Evolutionary conservation across 805 yeast genomes (phyloP).

Genomic region (Candida patagonica): DNA sequence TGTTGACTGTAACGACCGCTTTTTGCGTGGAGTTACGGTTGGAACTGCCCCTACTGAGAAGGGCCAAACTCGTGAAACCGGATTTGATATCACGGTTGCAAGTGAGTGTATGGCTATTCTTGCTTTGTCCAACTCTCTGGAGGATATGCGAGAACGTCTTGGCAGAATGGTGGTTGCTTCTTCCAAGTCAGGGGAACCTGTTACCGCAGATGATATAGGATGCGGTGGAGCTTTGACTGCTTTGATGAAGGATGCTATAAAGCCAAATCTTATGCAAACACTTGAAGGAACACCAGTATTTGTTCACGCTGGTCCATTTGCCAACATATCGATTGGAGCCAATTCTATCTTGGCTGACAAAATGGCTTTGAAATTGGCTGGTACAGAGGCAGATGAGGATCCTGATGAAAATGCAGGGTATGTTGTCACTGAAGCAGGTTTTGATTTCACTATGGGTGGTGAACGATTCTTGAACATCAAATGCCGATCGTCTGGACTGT

Average conservation of each 20-base stretch:
- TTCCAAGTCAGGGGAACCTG: slow-evolving; percentile 61
- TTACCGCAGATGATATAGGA: slow-evolving; percentile 91
- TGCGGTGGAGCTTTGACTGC: slow-evolving; percentile 96
- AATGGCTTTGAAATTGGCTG: slow-evolving; percentile 84
- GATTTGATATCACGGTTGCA: slow-evolving; percentile 95
- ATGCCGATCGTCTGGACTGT: slow-evolving; percentile 82
- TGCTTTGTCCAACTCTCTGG: slow-evolving; percentile 68
- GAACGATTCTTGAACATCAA: slow-evolving; percentile 94
- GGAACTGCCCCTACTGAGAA: slow-evolving; percentile 93
- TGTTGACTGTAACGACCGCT: slow-evolving; percentile 89
- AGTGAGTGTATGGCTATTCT: slow-evolving; percentile 94
- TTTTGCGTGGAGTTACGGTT: slow-evolving; percentile 77
- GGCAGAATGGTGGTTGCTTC: slow-evolving; percentile 88
- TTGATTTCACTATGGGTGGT: slow-evolving; percentile 99
- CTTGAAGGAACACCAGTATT: slow-evolving; percentile 96
- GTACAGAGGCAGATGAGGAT: slow-evolving; percentile 40
- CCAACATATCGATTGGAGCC: slow-evolving; percentile 95
- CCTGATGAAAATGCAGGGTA: slow-evolving; percentile 45
- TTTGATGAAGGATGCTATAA: slow-evolving; percentile 87
- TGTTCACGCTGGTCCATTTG: slow-evolving; percentile 97
- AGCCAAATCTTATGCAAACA: slow-evolving; percentile 95
- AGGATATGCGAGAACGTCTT: slow-evolving; percentile 79
- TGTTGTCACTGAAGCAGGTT: slow-evolving; percentile 96
- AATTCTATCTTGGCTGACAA: slow-evolving; percentile 89
- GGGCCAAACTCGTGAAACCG: slow-evolving; percentile 75